Evolutionary conservation across 163 green algal genomes (phyloP).

Genomic region (Scenedesmus sp.): DNA sequence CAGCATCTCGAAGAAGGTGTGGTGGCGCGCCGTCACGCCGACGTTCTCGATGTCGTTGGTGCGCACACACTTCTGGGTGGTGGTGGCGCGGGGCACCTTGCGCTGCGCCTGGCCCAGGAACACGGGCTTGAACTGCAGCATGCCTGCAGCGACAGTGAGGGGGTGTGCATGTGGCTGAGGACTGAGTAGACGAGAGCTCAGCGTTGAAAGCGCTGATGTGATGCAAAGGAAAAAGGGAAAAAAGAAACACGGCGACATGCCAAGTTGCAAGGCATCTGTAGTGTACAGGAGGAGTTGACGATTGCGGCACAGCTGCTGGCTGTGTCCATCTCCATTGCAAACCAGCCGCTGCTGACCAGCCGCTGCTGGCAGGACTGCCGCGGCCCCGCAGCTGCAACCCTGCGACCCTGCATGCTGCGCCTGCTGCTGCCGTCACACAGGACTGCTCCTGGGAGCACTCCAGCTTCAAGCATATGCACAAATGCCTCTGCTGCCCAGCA

Average conservation of each 20-base stretch:
- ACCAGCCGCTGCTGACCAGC: no score
- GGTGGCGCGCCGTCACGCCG: constrained; percentile 93
- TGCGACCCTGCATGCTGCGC: neutral
- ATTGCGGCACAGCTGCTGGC: no score
- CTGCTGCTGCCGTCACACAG: neutral
- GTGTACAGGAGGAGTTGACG: no score
- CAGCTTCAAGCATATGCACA: neutral
- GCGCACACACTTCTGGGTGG: constrained; percentile 96
- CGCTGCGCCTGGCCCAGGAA: constrained; percentile 90
- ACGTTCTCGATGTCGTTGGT: constrained; percentile 99
- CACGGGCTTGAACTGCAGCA: constrained; percentile 98
- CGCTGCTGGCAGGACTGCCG: neutral
- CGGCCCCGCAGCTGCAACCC: neutral
- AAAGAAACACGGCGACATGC: neutral
- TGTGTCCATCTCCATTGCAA: no score
- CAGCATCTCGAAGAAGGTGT: constrained; percentile 99
- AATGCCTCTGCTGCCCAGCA: neutral
- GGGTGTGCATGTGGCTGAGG: neutral
- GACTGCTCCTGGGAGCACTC: neutral
- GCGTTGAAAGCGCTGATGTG: neutral
- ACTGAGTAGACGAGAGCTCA: neutral
- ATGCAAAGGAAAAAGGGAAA: neutral
- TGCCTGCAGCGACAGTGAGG: constrained; percentile 57
- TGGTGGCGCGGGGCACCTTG: constrained; percentile 84
- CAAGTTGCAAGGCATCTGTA: no score